Base-by-base conservation (phyloP, 75 land plant species). In the Chamaecyparis obtusa region DNA sequence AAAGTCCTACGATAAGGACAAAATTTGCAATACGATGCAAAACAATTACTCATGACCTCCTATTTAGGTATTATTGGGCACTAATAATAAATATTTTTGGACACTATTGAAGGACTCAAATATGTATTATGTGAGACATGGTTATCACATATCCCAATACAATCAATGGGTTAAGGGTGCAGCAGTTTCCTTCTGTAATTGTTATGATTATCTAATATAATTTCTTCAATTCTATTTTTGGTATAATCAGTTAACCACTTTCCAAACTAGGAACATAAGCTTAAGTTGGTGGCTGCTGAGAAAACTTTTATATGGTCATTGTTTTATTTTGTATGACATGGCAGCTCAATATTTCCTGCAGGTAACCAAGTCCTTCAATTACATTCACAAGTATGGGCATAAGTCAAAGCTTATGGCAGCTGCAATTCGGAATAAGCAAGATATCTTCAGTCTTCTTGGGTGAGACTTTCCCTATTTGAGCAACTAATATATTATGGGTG, bases 351-450 rank as follows among this genome's bases (percentile, higher is more conserved):
- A 39, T 69, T n/a, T 85, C 78, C 44, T 64, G 79, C 92, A 97
- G 99, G 96, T 90, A 80, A 92, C 93, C n/a, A 97, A 95, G 88
- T 90, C 99, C 69, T 96, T 96, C 87, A 92, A 96, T 88, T 97
- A 96, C 90, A 93, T 97, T 64, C 98, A 97, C 85, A 97, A 97
- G 86, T 39, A 95, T 87, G 99, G 98, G 43, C 86, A 94, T 71
- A 97, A 95, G 91, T 91, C 99, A 77, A 97, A 97, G 89, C 67
- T 97, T 79, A 96, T 97, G 98, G 99, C 96, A 35, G 96, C 99
- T 88, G 98, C 99, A 67, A 92, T 97, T 72, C 90, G 99, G 21
- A 97, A 97, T 91, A 97, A 97, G 91, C 99, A 97, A 87, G 99
- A 97, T 87, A 69, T 97, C 39, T 97, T 96, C 90, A 95, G 93